Base-by-base conservation (phyloP, 2,329 filamentous ascomycete species). In the Pseudogymnoascus sp. region DNA sequence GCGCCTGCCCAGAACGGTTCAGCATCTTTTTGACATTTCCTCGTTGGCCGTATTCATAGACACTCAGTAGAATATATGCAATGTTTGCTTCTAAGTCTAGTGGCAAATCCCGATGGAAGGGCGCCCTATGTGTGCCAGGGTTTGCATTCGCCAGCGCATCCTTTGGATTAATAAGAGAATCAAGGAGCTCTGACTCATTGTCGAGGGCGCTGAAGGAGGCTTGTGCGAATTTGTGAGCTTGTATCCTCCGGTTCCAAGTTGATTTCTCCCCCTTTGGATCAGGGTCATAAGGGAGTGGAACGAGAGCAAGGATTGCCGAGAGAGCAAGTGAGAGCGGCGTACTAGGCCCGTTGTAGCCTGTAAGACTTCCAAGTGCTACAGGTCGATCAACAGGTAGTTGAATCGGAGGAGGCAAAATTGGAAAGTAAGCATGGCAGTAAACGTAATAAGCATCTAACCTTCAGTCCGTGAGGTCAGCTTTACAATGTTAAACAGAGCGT, bases 11-110 rank as follows among this genome's bases (percentile, higher is more conserved):
- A 0, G 78, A 76, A 59, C 79, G 73, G 61, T 73, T 76, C 60
- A 75, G 73, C 78, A 81, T 80, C 67, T 81, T 81, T 63, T 78
- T 77, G 64, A 81, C 69, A 65, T 82, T 82, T 0, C 79, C 79
- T 5, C 79, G 73, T 63, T 82, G 79, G 0, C 77, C 75, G 68
- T 82, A 82, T 68, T 82, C 79, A 66, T 81, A 82, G 4, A 79
- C 74, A 65, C 78, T 79, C 1, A 82, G 68, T 11, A 82, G 65
- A 57, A 79, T 71, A 33, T 81, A 70, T 2, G 79, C 78, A 29
- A 81, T 71, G 37, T 81, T 74, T 66, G 73, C 74, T 66, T 82
- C 79, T 4, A 79, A 69, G 63, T 80, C 77, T 1, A 77, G 62
- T 2, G 78, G 78, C 4, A 78, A 71, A 2, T 69, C 67, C 0